Percentiles rank a stretch among this genome's conserved stretches.
Conservation (phyloP, 1,139 yeast species). For the Zygosaccharomyces sapae region DNA sequence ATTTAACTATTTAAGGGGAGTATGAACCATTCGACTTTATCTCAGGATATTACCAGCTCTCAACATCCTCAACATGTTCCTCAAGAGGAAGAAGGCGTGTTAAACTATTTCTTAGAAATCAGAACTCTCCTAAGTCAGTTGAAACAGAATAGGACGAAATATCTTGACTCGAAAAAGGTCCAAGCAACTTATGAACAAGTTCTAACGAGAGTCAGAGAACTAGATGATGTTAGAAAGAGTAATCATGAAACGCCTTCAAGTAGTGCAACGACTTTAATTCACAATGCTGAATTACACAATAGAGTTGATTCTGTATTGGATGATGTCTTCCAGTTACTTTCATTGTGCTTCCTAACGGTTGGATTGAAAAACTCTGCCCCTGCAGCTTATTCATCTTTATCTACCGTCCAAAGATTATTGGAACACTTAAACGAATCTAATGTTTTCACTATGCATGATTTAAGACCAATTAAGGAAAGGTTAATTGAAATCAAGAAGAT, state of each 20-base stretch:
- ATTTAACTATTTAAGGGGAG: neutral
- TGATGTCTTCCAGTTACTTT: constrained; percentile 81
- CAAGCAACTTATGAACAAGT: constrained; percentile 52
- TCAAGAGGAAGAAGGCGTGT: constrained; percentile 48
- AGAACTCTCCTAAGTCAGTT: constrained; percentile 51
- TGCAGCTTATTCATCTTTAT: constrained; percentile 83
- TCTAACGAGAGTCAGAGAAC: constrained; percentile 47
- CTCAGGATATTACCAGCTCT: constrained; percentile 9
- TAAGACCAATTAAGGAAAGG: constrained; percentile 68
- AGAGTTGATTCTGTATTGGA: constrained; percentile 71
- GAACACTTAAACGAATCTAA: constrained; percentile 77
- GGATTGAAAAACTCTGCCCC: constrained; percentile 89
- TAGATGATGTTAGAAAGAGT: constrained; percentile 41
- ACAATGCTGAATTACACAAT: constrained; percentile 32
- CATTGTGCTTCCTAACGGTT: constrained; percentile 82
- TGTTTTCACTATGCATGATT: constrained; percentile 78
- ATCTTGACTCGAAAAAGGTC: constrained; percentile 61
- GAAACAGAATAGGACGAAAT: constrained; percentile 62
- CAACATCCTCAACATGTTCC: constrained; percentile 42
- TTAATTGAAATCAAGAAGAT: constrained; percentile 63
- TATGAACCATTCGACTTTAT: neutral
- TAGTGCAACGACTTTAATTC: constrained; percentile 30
- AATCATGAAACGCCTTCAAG: constrained; percentile 18
- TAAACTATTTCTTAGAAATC: constrained; percentile 46
- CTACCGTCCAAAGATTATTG: constrained; percentile 77